Evolutionary conservation across 2,329 filamentous ascomycete species (phyloP).

Genomic region (Ophiostoma piceae): DNA sequence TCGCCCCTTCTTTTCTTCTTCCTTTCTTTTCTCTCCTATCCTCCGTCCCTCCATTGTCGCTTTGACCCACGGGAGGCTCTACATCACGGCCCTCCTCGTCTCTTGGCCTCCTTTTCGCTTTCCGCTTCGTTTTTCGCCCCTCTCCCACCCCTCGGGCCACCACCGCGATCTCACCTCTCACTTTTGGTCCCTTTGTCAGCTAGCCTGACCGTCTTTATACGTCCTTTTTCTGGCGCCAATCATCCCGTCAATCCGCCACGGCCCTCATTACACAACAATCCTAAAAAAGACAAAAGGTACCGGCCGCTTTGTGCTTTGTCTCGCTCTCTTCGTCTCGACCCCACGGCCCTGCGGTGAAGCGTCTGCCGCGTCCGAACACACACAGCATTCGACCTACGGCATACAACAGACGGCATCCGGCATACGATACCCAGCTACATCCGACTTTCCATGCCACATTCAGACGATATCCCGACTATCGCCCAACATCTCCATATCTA

Average conservation of each 20-base stretch:
- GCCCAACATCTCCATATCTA: neutral
- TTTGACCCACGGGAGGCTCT: neutral
- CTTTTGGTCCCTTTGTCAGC: slow-evolving; percentile 10
- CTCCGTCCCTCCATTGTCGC: neutral
- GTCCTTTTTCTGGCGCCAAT: slow-evolving; percentile 6
- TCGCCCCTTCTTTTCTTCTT: slow-evolving; percentile 17
- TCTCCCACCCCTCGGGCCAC: neutral
- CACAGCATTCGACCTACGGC: neutral
- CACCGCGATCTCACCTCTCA: slow-evolving; percentile 13
- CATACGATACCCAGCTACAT: neutral
- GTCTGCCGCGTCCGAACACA: neutral
- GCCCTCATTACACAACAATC: neutral
- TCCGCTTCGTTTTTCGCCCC: neutral
- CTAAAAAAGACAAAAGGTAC: neutral
- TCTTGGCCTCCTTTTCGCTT: neutral
- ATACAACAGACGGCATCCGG: neutral
- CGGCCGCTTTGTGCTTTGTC: slow-evolving; percentile 9
- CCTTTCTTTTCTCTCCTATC: neutral
- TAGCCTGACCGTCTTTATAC: slow-evolving; percentile 6
- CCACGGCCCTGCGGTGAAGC: slow-evolving; percentile 10
- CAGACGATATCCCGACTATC: neutral
- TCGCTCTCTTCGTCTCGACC: neutral
- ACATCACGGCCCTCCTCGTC: neutral
- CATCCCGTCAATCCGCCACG: neutral
- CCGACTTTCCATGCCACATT: neutral